These are phyloP conservation scores for Solanum etuberosum DNA, from an alignment of 257 asterid genomes.

Conservation along the genomic window DNA sequence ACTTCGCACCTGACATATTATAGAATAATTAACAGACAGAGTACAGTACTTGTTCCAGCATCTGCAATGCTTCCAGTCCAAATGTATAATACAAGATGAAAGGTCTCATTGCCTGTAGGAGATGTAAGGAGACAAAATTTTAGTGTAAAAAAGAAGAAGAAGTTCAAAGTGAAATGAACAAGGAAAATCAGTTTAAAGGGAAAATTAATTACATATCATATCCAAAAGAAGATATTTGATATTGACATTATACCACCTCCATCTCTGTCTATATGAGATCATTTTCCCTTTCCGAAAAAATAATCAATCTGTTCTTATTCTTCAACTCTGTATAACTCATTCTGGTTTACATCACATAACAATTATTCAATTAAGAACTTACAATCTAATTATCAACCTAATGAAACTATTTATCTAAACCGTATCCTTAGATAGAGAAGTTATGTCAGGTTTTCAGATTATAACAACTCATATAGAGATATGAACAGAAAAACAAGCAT, in stretches of 20 bases:
- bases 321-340: background rate
- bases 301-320: background rate
- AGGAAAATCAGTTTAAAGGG: background rate
- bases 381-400: background rate
- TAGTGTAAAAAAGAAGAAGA: background rate
- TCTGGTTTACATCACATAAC: background rate
- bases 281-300: background rate
- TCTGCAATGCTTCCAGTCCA: conserved; percentile 25
- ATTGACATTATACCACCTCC: background rate
- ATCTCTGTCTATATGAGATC: background rate
- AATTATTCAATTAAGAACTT: background rate
- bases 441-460: background rate
- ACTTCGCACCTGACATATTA: background rate
- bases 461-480: background rate
- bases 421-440: background rate
- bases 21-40: background rate
- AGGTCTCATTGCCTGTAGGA: conserved; percentile 48
- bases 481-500: background rate
- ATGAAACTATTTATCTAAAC: background rate
- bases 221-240: background rate
- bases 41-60: conserved; percentile 27
- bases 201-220: too few species aligned
- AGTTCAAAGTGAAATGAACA: background rate
- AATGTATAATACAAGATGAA: conserved; percentile 62
- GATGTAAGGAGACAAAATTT: background rate